These are phyloP conservation scores for Elsinoe australis DNA, from an alignment of 2,329 filamentous ascomycete species.

Conservation along the genomic window DNA sequence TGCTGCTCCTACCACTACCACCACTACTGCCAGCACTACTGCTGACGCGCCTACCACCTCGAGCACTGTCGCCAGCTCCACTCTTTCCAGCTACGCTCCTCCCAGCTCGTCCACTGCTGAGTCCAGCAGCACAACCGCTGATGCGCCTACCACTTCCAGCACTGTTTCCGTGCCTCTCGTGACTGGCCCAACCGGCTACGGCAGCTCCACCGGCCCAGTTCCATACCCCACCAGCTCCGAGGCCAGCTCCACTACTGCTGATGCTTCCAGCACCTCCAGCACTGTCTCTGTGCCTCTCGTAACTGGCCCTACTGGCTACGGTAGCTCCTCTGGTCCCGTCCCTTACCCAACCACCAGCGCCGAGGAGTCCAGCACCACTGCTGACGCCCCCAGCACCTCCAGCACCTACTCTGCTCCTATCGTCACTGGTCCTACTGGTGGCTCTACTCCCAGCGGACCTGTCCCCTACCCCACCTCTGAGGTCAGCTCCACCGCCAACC, in stretches of 20 bases:
- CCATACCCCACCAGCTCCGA: slow-evolving; percentile 11
- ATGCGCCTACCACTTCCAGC: slow-evolving; percentile 18
- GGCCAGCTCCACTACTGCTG: slow-evolving; percentile 17
- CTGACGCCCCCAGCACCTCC: slow-evolving; percentile 16
- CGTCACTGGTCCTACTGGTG: slow-evolving; percentile 15
- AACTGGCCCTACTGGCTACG: slow-evolving; percentile 13
- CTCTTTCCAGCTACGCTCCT: slow-evolving; percentile 22
- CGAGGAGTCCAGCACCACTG: background rate
- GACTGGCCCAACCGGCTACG: slow-evolving; percentile 15
- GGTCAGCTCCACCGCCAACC: slow-evolving; percentile 7
- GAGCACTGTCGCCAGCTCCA: slow-evolving; percentile 22
- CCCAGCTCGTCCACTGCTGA: slow-evolving; percentile 8
- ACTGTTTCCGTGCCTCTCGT: slow-evolving; percentile 17
- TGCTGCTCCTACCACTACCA: slow-evolving; percentile 15
- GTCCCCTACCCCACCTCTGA: background rate
- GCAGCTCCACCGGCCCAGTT: slow-evolving; percentile 1
- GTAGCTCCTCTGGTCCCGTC: slow-evolving; percentile 18
- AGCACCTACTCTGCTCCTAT: slow-evolving; percentile 13
- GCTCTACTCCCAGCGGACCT: slow-evolving; percentile 17
- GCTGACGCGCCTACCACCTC: slow-evolving; percentile 19
- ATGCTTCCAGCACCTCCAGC: slow-evolving; percentile 16
- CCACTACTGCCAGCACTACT: too few relatives aligned
- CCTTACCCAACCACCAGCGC: slow-evolving; percentile 18
- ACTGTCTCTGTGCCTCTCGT: slow-evolving; percentile 5
- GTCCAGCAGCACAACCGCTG: slow-evolving; percentile 3